Evolutionary conservation across 1,139 yeast genomes (phyloP).

Genomic region (Pichia sp.): DNA sequence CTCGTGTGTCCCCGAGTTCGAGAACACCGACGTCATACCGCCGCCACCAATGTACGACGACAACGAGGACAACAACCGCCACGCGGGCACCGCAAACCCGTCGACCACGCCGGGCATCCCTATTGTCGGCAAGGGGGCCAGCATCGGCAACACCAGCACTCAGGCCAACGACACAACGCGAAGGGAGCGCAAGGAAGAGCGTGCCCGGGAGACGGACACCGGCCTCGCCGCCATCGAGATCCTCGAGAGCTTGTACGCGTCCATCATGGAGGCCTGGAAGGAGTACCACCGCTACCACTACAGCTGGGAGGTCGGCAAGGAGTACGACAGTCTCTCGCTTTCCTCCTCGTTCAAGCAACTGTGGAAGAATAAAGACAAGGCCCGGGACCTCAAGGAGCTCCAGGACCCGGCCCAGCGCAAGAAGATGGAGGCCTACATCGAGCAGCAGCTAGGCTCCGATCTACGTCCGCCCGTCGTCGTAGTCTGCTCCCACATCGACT

Average conservation of each 20-base stretch:
- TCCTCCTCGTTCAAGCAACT: constrained; percentile 53
- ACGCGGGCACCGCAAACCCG: not conserved
- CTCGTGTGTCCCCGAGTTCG: constrained; percentile 53
- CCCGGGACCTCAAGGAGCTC: constrained; percentile 18
- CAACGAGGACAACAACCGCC: not conserved
- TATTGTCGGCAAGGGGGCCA: not conserved
- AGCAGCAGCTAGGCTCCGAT: not conserved
- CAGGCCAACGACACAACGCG: not conserved
- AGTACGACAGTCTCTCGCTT: constrained; percentile 60
- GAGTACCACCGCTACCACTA: constrained; percentile 54
- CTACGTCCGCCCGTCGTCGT: constrained; percentile 58
- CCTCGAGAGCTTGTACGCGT: constrained; percentile 45
- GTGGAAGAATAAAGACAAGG: constrained; percentile 40
- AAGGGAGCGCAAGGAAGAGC: not conserved
- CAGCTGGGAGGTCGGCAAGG: constrained; percentile 59
- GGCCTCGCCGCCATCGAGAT: constrained; percentile 34
- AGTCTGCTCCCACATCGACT: constrained; percentile 57
- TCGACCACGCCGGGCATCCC: not conserved
- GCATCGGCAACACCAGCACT: not conserved
- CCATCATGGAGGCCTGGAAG: constrained; percentile 69
- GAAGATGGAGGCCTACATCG: not conserved
- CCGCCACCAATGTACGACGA: constrained; percentile 20
- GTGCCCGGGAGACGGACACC: constrained; percentile 2
- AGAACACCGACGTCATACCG: constrained; percentile 2
- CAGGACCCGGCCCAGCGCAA: constrained; percentile 7